Evolutionary conservation across 1,139 yeast genomes (phyloP).

Genomic region (Sugiyamaella novakii): DNA sequence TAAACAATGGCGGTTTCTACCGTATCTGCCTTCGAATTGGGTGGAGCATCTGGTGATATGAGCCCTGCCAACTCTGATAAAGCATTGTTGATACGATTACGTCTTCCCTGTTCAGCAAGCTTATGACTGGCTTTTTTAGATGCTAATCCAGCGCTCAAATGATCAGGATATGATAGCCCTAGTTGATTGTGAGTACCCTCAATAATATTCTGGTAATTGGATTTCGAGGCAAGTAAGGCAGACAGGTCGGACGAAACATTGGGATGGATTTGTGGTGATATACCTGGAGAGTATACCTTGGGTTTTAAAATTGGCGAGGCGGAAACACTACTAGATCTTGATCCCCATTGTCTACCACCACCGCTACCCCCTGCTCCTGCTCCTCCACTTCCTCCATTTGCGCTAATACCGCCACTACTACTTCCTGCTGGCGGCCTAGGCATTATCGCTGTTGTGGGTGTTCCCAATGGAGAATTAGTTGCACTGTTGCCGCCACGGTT

Average conservation of each 20-base stretch:
- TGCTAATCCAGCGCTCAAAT: conserved; percentile 44
- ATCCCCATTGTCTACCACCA: conserved; percentile 21
- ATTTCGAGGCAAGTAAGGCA: conserved; percentile 44
- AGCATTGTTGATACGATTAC: conserved; percentile 89
- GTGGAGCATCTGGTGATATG: conserved; percentile 55
- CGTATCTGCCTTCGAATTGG: conserved; percentile 88
- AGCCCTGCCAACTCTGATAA: conserved; percentile 70
- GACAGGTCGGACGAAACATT: conserved; percentile 36
- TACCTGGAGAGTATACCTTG: conserved; percentile 27
- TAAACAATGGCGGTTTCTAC: conserved; percentile 84
- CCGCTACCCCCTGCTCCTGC: not conserved
- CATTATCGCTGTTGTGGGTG: conserved; percentile 29
- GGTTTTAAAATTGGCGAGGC: conserved; percentile 35
- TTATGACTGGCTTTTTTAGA: conserved; percentile 71
- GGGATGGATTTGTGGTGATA: conserved; percentile 32
- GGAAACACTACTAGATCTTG: conserved; percentile 24
- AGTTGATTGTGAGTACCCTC: conserved; percentile 48
- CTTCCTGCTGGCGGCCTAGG: conserved; percentile 27
- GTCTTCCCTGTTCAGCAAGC: conserved; percentile 92
- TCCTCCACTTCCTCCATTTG: conserved; percentile 6
- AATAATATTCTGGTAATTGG: conserved; percentile 49
- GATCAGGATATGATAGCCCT: conserved; percentile 47
- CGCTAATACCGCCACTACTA: conserved; percentile 16
- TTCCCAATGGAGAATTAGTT: conserved; percentile 23
- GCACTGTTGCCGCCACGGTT: conserved; percentile 21